A percentile compares a stretch with the other conserved stretches of the same genome.
Conservation (phyloP, 768 basidiomycete genomes). For the Suillus subaureus region DNA sequence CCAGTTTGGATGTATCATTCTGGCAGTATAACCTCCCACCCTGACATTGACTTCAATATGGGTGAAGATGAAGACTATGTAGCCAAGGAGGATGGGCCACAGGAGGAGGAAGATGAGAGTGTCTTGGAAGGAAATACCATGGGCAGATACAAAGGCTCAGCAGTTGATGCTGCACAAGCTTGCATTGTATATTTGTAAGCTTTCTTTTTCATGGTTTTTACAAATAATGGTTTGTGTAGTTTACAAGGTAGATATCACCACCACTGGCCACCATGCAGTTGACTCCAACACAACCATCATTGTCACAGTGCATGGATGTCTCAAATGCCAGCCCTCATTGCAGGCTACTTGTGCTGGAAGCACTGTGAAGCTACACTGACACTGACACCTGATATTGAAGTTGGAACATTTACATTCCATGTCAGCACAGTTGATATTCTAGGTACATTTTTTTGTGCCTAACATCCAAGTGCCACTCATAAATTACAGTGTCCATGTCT, state of each 20-base stretch:
- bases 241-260: neutral
- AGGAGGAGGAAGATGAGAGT: neutral
- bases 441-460: too few species aligned
- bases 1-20: too few species aligned
- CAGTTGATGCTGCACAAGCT: neutral
- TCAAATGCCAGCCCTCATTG: neutral
- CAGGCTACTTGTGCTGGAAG: neutral
- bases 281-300: neutral
- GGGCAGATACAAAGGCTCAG: neutral
- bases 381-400: conserved; percentile 19
- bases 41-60: neutral
- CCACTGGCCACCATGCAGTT: neutral
- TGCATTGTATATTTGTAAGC: neutral
- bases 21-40: neutral
- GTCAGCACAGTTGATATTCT: too few species aligned
- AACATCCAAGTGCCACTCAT: too few species aligned
- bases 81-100: neutral
- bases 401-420: too few species aligned
- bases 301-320: neutral
- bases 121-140: too few species aligned
- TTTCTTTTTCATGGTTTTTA: neutral
- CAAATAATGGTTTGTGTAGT: neutral
- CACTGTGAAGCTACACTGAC: neutral
- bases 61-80: neutral
- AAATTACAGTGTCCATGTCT: too few species aligned